Percentiles rank a stretch among this genome's conserved stretches.
These are phyloP conservation scores for Phoma sp. DNA, from an alignment of 2,329 filamentous ascomycete species.

Conservation along the genomic window DNA sequence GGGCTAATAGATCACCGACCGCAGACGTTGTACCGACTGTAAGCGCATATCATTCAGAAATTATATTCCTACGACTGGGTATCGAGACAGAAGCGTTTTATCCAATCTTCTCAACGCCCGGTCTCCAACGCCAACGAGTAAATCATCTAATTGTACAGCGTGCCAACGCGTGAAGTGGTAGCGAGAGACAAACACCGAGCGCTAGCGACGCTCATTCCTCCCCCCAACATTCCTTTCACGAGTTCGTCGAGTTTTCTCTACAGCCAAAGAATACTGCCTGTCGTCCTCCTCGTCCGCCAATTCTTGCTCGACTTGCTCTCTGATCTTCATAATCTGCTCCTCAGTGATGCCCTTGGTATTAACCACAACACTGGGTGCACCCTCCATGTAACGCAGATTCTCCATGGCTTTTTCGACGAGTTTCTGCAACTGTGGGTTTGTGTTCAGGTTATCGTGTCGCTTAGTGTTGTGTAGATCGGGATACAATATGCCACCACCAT, in stretches of 20 bases:
- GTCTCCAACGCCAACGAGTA: background rate
- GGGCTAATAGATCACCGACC: background rate
- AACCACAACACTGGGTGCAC: conserved; percentile 76
- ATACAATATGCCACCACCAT: conserved; percentile 73
- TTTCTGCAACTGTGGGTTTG: conserved; percentile 75
- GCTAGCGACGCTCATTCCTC: conserved; percentile 49
- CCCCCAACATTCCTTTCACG: conserved; percentile 56
- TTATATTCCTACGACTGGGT: conserved; percentile 6
- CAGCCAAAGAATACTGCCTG: conserved; percentile 64
- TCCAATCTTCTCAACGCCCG: conserved; percentile 1
- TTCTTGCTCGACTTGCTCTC: conserved; percentile 73
- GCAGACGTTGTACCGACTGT: background rate
- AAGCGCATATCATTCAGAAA: background rate
- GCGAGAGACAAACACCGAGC: background rate
- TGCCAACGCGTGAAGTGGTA: background rate
- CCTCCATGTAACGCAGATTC: conserved; percentile 84
- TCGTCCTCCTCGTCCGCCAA: conserved; percentile 71
- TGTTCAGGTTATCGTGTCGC: conserved; percentile 77
- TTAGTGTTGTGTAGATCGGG: conserved; percentile 83
- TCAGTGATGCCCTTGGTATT: conserved; percentile 83
- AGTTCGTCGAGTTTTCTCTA: conserved; percentile 51
- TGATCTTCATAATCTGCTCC: conserved; percentile 62
- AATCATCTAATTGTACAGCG: background rate
- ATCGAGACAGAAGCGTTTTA: background rate
- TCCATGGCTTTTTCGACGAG: conserved; percentile 82